These are phyloP conservation scores for Aureobasidium uvarum DNA, from an alignment of 2,329 filamentous ascomycete species.

Conservation along the genomic window DNA sequence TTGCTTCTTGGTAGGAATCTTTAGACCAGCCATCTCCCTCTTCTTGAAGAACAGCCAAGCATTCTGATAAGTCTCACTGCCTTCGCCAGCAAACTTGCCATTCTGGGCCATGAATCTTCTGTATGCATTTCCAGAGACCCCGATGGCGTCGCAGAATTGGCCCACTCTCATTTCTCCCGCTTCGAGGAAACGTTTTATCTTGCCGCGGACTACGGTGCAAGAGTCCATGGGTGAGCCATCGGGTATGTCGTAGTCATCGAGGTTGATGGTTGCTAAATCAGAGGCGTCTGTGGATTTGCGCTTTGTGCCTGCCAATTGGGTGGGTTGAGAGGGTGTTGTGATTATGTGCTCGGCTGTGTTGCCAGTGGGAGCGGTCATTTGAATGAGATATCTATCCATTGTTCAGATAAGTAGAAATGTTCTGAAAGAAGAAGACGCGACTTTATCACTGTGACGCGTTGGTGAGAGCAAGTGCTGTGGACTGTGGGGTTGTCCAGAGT, in stretches of 20 bases:
- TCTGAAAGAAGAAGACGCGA: conserved; percentile 3
- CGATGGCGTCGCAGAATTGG: conserved; percentile 45
- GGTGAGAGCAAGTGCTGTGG: not conserved
- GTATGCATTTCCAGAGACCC: conserved; percentile 41
- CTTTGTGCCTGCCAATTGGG: conserved; percentile 21
- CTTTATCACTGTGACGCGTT: not conserved
- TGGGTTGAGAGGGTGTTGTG: not conserved
- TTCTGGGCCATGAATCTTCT: conserved; percentile 51
- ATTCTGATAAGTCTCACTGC: conserved; percentile 34
- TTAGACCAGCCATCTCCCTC: conserved; percentile 51
- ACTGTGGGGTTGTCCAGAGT: not conserved
- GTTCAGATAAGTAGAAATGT: not conserved
- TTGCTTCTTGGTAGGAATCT: conserved; percentile 38
- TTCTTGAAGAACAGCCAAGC: conserved; percentile 50
- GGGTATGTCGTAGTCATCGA: conserved; percentile 20
- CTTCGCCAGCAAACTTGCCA: conserved; percentile 40
- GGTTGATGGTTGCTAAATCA: not conserved
- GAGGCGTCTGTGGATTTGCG: conserved; percentile 11
- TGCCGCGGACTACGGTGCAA: conserved; percentile 31
- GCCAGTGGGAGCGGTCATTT: conserved; percentile 2
- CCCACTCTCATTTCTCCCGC: conserved; percentile 47
- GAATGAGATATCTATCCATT: not conserved
- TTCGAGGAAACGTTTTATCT: conserved; percentile 46
- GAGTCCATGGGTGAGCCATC: conserved; percentile 15
- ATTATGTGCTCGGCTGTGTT: not conserved